These are phyloP conservation scores for Silene coronaria DNA, from an alignment of 179 eudicot genomes.

Conservation along the genomic window DNA sequence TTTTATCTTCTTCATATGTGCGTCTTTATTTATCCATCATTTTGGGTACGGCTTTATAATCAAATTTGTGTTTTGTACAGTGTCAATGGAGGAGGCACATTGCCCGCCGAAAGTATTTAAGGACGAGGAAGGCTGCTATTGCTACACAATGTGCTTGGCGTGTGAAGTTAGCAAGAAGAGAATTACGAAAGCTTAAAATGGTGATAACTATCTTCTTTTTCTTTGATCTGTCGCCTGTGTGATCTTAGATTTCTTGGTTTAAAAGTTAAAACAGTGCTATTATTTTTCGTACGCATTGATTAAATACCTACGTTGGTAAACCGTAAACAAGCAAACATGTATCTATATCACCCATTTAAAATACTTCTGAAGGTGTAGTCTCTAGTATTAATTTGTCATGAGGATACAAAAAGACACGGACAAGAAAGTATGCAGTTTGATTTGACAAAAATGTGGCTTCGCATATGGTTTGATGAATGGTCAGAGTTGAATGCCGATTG, in stretches of 20 bases:
- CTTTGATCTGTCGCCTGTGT: neutral
- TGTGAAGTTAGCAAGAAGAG: conserved; percentile 51
- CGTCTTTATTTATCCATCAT: neutral
- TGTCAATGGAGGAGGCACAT: conserved; percentile 51
- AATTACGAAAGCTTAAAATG: conserved; percentile 62
- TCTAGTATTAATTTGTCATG: neutral
- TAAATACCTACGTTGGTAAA: neutral
- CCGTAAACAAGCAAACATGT: neutral
- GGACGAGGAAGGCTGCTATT: conserved; percentile 60
- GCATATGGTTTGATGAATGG: neutral
- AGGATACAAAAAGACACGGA: neutral
- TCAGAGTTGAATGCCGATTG: neutral
- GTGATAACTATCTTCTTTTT: conserved; percentile 27
- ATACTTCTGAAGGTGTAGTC: neutral
- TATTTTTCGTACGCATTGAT: neutral
- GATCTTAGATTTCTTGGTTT: neutral
- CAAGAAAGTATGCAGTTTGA: neutral
- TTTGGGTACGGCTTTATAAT: conserved; percentile 1
- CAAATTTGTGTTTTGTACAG: conserved; percentile 33
- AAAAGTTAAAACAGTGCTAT: neutral
- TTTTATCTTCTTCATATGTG: neutral
- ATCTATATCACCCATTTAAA: neutral
- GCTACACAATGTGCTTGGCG: conserved; percentile 68
- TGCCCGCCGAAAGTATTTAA: conserved; percentile 29
- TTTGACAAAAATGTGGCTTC: neutral